Conservation (phyloP, 2,329 filamentous ascomycete genomes). For the Alternaria arborescens region DNA sequence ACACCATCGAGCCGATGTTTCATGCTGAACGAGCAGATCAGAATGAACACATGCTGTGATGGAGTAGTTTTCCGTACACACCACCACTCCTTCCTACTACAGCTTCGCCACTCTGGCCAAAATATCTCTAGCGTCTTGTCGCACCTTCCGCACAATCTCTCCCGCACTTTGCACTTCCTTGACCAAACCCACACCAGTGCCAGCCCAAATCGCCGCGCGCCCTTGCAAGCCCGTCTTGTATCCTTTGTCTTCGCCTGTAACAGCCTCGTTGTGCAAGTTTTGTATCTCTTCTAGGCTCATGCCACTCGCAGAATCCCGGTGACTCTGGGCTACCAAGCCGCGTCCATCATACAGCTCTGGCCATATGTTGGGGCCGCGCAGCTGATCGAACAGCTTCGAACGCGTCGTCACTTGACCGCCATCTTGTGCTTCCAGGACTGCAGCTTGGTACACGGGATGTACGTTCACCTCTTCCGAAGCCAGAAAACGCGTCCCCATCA, state of each 20-base stretch:
- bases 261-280: conserved; percentile 56
- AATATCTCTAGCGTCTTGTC: conserved; percentile 49
- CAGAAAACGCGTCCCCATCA: conserved; percentile 72
- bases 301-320: conserved; percentile 49
- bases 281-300: conserved; percentile 55
- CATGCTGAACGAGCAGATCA: neutral
- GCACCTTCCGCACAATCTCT: conserved; percentile 59
- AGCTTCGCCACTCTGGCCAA: conserved; percentile 33
- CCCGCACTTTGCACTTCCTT: conserved; percentile 59
- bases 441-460: conserved; percentile 56
- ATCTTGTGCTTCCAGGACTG: conserved; percentile 57
- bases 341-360: conserved; percentile 66
- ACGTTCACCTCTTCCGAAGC: conserved; percentile 59
- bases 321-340: conserved; percentile 64
- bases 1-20: conserved; percentile 30
- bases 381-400: conserved; percentile 61
- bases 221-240: conserved; percentile 61
- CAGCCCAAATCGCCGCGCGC: conserved; percentile 66
- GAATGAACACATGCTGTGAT: neutral
- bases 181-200: conserved; percentile 68
- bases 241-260: conserved; percentile 58
- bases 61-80: neutral
- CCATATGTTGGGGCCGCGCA: conserved; percentile 67
- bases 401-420: conserved; percentile 61
- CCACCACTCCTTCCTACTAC: neutral